Percentiles rank a stretch among this genome's conserved stretches.
Conservation (phyloP, 495 filamentous ascomycete genomes). For the Penicillium daleae region DNA sequence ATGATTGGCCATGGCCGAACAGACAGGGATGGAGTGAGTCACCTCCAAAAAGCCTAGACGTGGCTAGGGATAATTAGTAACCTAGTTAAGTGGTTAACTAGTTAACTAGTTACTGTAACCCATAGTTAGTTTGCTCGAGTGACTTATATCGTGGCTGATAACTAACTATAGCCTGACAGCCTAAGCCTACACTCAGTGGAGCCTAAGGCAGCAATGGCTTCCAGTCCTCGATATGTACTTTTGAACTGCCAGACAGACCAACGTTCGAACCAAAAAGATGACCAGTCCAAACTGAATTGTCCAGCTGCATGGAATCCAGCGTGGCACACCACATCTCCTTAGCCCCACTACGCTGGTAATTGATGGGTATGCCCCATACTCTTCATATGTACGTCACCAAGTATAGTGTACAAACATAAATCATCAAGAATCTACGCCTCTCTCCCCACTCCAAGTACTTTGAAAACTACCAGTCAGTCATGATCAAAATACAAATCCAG, state of each 20-base stretch:
- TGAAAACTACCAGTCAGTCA: too few species aligned
- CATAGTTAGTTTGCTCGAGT: too few species aligned
- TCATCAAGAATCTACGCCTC: too few species aligned
- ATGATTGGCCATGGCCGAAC: neutral
- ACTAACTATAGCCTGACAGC: neutral
- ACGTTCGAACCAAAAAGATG: neutral
- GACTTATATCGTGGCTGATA: neutral
- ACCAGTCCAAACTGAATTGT: neutral
- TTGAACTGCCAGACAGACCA: neutral
- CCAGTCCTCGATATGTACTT: neutral
- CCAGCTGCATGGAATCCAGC: neutral
- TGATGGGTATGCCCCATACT: neutral
- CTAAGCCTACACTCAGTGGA: neutral
- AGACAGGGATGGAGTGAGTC: conserved; percentile 4
- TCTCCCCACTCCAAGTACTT: too few species aligned
- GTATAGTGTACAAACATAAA: too few species aligned
- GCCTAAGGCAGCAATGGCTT: neutral
- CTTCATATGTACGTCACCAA: too few species aligned
- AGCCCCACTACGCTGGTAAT: neutral
- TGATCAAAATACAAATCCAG: neutral
- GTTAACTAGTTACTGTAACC: neutral
- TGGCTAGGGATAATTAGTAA: neutral
- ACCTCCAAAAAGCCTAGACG: neutral
- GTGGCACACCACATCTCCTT: neutral
- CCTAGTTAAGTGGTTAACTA: too few species aligned